These are phyloP conservation scores for Yamagishiella unicocca DNA, from an alignment of 139 green algal genomes.

Conservation along the genomic window DNA sequence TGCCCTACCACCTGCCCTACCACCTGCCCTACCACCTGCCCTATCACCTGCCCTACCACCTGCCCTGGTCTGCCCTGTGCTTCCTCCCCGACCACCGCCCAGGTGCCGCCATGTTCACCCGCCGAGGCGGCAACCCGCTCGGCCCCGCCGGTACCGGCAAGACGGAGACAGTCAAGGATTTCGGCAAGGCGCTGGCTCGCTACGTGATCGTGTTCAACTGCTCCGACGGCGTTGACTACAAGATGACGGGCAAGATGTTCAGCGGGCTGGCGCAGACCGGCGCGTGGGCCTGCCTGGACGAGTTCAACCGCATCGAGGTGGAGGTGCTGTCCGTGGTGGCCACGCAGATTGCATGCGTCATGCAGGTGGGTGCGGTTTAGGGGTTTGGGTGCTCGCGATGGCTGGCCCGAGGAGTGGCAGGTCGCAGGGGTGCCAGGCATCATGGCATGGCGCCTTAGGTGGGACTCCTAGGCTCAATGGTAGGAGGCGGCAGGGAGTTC, in stretches of 20 bases:
- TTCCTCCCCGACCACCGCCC: too few relatives aligned
- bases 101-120: constrained; percentile 80
- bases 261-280: constrained; percentile 85
- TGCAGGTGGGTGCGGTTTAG: constrained; percentile 71
- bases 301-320: constrained; percentile 94
- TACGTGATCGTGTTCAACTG: constrained; percentile 94
- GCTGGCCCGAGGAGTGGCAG: too few relatives aligned
- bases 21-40: too few relatives aligned
- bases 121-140: constrained; percentile 82
- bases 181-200: constrained; percentile 83
- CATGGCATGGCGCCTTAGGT: too few relatives aligned
- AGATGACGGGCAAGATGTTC: constrained; percentile 92
- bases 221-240: constrained; percentile 88
- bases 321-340: constrained; percentile 91
- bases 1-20: too few relatives aligned
- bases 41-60: too few relatives aligned
- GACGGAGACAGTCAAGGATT: constrained; percentile 86
- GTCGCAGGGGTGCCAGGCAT: too few relatives aligned
- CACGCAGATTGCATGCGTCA: constrained; percentile 84
- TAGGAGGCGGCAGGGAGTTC: too few relatives aligned
- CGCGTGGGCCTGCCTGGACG: constrained; percentile 89
- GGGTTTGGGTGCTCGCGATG: too few relatives aligned
- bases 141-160: constrained; percentile 87
- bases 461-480: too few relatives aligned
- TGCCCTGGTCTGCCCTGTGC: too few relatives aligned